Evolutionary conservation across 176 grass and related monocot species (phyloP).

Genomic region (maize (Zea mays)): Zm-B73-REFERENCE-NAM-5.0 NC_050100.1:186254001-186254500

Average conservation of each 20-base stretch:
- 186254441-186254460: slow-evolving; percentile 26
- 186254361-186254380: background rate
- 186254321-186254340: slow-evolving; percentile 37
- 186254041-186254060: slow-evolving; percentile 2
- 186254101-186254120: background rate
- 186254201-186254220: no score
- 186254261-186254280: background rate
- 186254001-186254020: background rate
- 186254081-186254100: background rate
- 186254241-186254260: background rate
- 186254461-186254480: slow-evolving; percentile 11
- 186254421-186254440: background rate
- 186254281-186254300: background rate
- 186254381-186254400: background rate
- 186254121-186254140: no score
- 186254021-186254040: slow-evolving; percentile 17
- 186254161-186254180: no score
- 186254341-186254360: slow-evolving; percentile 22
- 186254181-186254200: no score
- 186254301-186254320: slow-evolving; percentile 35
- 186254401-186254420: background rate
- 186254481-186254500: slow-evolving; percentile 61
- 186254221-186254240: no score
- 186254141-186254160: no score
- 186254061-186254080: background rate